These are phyloP conservation scores for Venturia oleaginea DNA, from an alignment of 2,329 filamentous ascomycete species.

Conservation along the genomic window DNA sequence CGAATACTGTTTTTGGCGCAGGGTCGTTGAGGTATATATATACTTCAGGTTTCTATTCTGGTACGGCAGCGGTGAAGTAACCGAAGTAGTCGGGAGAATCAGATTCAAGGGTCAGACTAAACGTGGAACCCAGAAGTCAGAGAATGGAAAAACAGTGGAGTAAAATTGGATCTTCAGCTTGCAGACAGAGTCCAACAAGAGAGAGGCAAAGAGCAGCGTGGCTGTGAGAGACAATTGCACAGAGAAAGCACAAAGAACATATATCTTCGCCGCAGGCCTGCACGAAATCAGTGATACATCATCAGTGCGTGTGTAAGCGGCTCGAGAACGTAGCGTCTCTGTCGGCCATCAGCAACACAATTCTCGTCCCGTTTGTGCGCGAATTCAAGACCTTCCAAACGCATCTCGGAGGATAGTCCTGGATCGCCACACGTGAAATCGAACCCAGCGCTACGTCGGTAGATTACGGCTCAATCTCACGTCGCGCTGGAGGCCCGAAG, in stretches of 20 bases:
- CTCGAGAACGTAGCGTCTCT: not conserved
- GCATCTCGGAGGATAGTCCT: not conserved
- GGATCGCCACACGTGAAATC: not conserved
- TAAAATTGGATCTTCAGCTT: slow-evolving; percentile 3
- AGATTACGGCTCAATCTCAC: not conserved
- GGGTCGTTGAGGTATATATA: not conserved
- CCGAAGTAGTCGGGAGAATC: not conserved
- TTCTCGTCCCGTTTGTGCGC: not conserved
- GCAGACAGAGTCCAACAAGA: not conserved
- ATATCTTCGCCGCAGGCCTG: not conserved
- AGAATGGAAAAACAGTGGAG: not conserved
- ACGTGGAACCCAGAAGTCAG: slow-evolving; percentile 5
- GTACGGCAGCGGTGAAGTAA: not conserved
- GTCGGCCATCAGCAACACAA: not conserved
- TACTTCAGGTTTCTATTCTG: not conserved
- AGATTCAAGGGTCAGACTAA: slow-evolving; percentile 6
- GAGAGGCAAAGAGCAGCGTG: not conserved
- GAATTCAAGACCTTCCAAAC: not conserved
- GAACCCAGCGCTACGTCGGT: not conserved
- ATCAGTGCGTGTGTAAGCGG: not conserved
- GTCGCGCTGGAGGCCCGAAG: not conserved
- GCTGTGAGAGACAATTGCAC: not conserved
- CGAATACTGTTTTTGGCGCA: not conserved
- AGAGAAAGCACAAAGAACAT: not conserved
- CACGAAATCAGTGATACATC: not conserved